Evolutionary conservation across 1,284 basidiomycete species (phyloP), one percentile per base, ranked within the genome.

Genomic region (Omphalotus olearius): DNA sequence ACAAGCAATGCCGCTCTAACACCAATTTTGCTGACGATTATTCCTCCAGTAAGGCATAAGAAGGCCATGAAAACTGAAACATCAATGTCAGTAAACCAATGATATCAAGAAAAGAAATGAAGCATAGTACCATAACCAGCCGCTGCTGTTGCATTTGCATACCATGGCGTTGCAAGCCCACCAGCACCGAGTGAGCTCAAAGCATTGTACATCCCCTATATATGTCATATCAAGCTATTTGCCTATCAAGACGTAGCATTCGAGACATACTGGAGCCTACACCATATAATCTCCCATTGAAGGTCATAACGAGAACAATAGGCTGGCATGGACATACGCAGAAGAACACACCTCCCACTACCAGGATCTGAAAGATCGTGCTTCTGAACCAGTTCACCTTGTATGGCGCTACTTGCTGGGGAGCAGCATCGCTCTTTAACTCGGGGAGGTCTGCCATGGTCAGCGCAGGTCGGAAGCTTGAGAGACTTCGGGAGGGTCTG

Each of bases 151-250:
- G 66, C 65, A 33, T 67, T 66, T 2, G 60, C 63, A 45, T 53
- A 53, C 49, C 45, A 53, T 5, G 66, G 66, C 20, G 66, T 66
- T 2, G 66, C 66, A n/a, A 68, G 60, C 17, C 66, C 66, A 30
- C 66, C 66, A 17, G 66, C 66, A 20, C 66, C 66, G 7, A 68
- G 53, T 9, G 61, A 57, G 28, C 53, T 62, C 6, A 68, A 50
- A 14, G 66, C 66, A 62, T 67, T 67, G 54, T 67, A 68, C 66
- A 67, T 68, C 39, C 66, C 66, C 64, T 62, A 44, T 13, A 40
- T 6, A 41, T 23, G 23, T 23, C 2, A 45, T 38, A 28, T 42
- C 17, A 10, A 18, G 14, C 14, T 16, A 35, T 26, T 36, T 17
- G 44, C n/a, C 13, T 36, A 17, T 18, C 18, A n/a, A 43, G 16